Evolutionary conservation across 306 rosid species (phyloP), one percentile per base, ranked within the genome.

Genomic region (Oemleria cerasiformis): DNA sequence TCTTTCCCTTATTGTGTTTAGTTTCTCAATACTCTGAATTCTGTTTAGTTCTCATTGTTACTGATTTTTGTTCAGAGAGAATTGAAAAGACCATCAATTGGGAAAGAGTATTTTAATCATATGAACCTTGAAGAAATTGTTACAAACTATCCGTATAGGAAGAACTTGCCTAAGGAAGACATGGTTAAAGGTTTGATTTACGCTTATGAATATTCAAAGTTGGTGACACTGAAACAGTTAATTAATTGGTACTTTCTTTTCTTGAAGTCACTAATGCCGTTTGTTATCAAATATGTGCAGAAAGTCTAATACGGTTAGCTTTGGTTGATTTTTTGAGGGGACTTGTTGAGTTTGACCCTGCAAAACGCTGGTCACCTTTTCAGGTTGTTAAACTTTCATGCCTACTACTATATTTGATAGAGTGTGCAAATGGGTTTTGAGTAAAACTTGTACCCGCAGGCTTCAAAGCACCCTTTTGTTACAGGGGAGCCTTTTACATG

Each of bases 321-420:
- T 90, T 95, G 72, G 81, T 95, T 84, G 99, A 95, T 83, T 95
- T 95, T 77, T 77, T 95, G 75, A 88, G 84, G 87, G 99, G 99
- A 55, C 96, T 95, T 39, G 96, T 95, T 76, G 97, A 95, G 80
- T 88, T 95, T 65, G 97, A 95, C 79, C 99, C 99, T 75, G 85
- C 92, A 69, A 95, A 91, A 75, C 93, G 99, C 73, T 95, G 99
- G 99, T 95, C 99, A 20, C 99, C 99, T 58, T 80, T 88, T 79
- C 99, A 95, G 97, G 99, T 95, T 79, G 58, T 73, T 71, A 62
- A 50, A 21, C 47, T 61, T 50, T 64, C 74, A 13, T 69, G 39
- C 13, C 30, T 39, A 50, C 69, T 63, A 73, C 73, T 45, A 64
- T 41, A 69, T 78, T 86, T 57, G 53, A 69, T 75, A n/a, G 20